Base-by-base conservation (phyloP, 441 rosid species). In the Biscutella laevigata region DNA sequence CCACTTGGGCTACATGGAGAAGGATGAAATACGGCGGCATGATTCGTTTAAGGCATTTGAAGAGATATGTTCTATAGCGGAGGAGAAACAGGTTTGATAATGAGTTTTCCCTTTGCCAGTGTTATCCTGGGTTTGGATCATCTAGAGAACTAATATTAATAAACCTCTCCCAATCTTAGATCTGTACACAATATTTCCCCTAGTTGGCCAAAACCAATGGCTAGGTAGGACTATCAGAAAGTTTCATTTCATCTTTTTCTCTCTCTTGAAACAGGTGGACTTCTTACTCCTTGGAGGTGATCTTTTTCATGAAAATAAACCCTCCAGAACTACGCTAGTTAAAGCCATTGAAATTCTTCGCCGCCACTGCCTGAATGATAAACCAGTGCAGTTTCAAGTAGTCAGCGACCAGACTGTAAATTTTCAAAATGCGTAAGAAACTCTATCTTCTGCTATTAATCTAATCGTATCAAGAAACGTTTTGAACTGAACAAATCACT, bases 331-430 rank as follows among this genome's bases (percentile, higher is more conserved):
- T 7, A 92, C 96, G 53, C 76, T 92, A 39, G 94, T 92, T 15
- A 92, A 80, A 80, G 78, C 94, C 57, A 92, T 88, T 62, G 98
- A 92, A 77, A 88, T 88, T 74, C 98, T 92, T 24, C 98, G 98
- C 42, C 87, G 79, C 43, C 82, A 92, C 57, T 86, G 96, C 68
- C 87, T 92, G 43, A 88, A 81, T 54, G 92, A 92, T 71, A 81
- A 12, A 48, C 95, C 95, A 1, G 95, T 92, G 62, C 95, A 83
- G 75, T 92, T 92, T 66, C 94, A 92, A 86, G 95, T 88, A 53
- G 96, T 92, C 68, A 92, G 98, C 19, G 98, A 92, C 62, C 98
- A 92, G 87, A 79, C 95, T 14, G 60, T 88, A 33, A 92, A 92
- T 76, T 92, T 92, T 65, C 80, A 76, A 15, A 88, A 88, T 72